These are phyloP conservation scores for Bromus sterilis DNA, from an alignment of 176 grass and related monocot species.

Conservation along the genomic window DNA sequence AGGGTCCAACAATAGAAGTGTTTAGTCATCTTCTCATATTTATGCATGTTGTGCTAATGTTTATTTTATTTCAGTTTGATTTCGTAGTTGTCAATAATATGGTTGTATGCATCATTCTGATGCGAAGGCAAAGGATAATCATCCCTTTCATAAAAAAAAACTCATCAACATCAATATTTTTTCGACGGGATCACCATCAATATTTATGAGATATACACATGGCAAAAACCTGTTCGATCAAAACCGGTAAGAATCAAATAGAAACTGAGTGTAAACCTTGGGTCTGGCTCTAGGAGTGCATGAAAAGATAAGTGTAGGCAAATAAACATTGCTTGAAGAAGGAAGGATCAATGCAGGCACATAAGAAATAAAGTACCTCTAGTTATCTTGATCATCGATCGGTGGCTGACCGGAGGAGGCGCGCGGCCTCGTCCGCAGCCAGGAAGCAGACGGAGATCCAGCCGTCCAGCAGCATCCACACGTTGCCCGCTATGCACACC, in stretches of 20 bases:
- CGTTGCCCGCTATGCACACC: conserved; percentile 20
- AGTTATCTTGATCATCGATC: background rate
- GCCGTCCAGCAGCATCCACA: conserved; percentile 24
- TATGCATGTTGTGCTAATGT: too few relatives aligned
- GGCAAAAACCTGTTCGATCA: background rate
- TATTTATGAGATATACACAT: too few relatives aligned
- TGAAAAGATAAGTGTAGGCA: background rate
- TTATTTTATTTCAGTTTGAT: too few relatives aligned
- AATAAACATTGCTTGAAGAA: background rate
- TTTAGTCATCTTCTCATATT: too few relatives aligned
- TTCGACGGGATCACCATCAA: too few relatives aligned
- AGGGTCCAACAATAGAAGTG: too few relatives aligned
- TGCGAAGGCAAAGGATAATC: too few relatives aligned
- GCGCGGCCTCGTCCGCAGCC: conserved; percentile 30
- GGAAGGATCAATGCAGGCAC: background rate
- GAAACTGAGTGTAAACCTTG: background rate
- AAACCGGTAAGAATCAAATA: background rate
- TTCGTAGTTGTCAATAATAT: too few relatives aligned
- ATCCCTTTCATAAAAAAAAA: too few relatives aligned
- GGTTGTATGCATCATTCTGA: too few relatives aligned
- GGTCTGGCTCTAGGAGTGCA: background rate
- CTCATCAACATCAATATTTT: too few relatives aligned
- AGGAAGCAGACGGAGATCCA: conserved; percentile 34
- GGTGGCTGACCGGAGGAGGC: conserved; percentile 11
- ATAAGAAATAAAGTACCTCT: background rate